Percentiles rank a stretch among this genome's conserved stretches.
phyloP scores from a whole-genome alignment of 345 rosid species.

The Erysimum cheiranthoides region DNA sequence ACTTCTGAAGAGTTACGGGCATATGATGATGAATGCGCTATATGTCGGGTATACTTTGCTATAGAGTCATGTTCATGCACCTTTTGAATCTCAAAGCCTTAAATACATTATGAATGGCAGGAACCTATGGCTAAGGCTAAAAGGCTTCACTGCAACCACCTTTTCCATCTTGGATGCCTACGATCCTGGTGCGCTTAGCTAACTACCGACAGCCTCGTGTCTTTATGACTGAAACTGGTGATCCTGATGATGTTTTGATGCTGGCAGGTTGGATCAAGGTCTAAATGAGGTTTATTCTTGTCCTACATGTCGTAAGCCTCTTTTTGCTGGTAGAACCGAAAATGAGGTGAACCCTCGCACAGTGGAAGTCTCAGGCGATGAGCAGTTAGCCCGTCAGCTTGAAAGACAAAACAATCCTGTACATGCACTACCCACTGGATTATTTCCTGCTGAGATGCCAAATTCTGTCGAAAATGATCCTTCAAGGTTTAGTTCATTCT shows the following conservation, averaged over 20 bases:
- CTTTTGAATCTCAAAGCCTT: slow-evolving; percentile 36
- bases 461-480: slow-evolving; percentile 66
- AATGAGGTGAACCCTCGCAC: slow-evolving; percentile 56
- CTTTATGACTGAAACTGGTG: slow-evolving; percentile 32
- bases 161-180: slow-evolving; percentile 96
- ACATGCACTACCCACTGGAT: slow-evolving; percentile 62
- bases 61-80: slow-evolving; percentile 22
- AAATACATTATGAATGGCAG: slow-evolving; percentile 56
- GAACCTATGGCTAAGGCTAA: slow-evolving; percentile 99
- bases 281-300: slow-evolving; percentile 89
- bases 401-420: slow-evolving; percentile 64
- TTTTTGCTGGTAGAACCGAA: slow-evolving; percentile 72
- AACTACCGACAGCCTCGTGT: slow-evolving; percentile 6
- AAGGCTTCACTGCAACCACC: slow-evolving; percentile 88
- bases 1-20: slow-evolving; percentile 82
- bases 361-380: slow-evolving; percentile 66
- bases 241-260: slow-evolving; percentile 40
- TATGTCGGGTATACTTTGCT: slow-evolving; percentile 79
- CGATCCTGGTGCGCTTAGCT: slow-evolving; percentile 83
- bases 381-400: slow-evolving; percentile 82
- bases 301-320: slow-evolving; percentile 98
- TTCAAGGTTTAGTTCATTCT: slow-evolving; percentile 71
- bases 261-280: slow-evolving; percentile 98
- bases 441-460: slow-evolving; percentile 70
- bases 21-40: slow-evolving; percentile 98